Evolutionary conservation across 2,329 filamentous ascomycete species (phyloP).

Genomic region (Coniochaeta pulveracea): DNA sequence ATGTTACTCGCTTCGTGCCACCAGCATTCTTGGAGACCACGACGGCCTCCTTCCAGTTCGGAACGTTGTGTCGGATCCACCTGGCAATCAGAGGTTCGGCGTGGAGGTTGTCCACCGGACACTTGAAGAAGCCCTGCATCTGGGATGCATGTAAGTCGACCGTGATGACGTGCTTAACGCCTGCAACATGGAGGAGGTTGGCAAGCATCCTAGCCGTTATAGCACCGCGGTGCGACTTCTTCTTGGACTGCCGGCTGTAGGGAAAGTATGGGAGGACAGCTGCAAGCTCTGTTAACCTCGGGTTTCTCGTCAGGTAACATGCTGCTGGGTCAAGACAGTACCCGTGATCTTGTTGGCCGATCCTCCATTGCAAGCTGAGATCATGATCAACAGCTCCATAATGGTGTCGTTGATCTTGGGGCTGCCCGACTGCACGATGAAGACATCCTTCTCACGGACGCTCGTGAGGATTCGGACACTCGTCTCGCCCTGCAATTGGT

Average conservation of each 20-base stretch:
- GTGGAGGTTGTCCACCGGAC: conserved; percentile 93
- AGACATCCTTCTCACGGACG: conserved; percentile 96
- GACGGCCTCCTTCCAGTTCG: conserved; percentile 80
- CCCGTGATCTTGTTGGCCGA: conserved; percentile 95
- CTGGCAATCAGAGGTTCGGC: conserved; percentile 90
- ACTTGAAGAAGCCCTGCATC: conserved; percentile 99
- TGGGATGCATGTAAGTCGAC: conserved; percentile 95
- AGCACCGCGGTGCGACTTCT: conserved; percentile 91
- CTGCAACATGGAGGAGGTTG: conserved; percentile 85
- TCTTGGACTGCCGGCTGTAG: conserved; percentile 98
- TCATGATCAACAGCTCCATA: conserved; percentile 99
- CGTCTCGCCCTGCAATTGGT: conserved; percentile 54
- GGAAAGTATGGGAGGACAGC: conserved; percentile 91
- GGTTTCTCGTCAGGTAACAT: background rate
- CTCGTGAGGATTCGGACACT: conserved; percentile 59
- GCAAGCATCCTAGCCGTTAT: conserved; percentile 97
- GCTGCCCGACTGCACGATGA: conserved; percentile 96
- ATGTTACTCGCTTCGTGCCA: conserved; percentile 93
- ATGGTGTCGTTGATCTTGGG: conserved; percentile 95
- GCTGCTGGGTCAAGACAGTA: conserved; percentile 27
- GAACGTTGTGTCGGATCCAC: conserved; percentile 87
- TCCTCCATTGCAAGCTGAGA: conserved; percentile 94
- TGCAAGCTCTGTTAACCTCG: conserved; percentile 20
- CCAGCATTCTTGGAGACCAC: conserved; percentile 98
- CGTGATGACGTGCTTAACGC: conserved; percentile 94